Conservation (phyloP, 176 grass and related monocot species). For the Rhynchospora tenuis region DNA sequence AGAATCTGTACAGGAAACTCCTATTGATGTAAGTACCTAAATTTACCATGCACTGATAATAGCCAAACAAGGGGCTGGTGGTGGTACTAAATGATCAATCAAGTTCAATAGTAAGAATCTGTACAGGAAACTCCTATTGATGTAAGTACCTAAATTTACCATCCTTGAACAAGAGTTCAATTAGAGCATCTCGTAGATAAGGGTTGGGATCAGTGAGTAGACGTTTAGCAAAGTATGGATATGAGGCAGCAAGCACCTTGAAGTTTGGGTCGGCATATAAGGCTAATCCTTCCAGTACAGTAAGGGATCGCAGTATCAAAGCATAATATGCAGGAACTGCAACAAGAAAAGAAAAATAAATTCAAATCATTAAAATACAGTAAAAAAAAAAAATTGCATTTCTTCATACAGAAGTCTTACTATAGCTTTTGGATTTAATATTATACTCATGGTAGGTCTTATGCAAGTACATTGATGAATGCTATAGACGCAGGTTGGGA, state of each 20-base stretch:
- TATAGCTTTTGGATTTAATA: background rate
- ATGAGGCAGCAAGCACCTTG: conserved; percentile 97
- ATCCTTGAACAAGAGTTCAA: conserved; percentile 97
- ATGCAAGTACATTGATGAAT: background rate
- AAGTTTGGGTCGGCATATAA: conserved; percentile 93
- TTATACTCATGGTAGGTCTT: background rate
- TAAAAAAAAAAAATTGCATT: background rate
- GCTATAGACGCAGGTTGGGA: background rate
- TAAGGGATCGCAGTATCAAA: conserved; percentile 86
- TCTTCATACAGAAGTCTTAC: background rate
- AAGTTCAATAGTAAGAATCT: conserved; percentile 15
- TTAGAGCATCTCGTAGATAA: conserved; percentile 96
- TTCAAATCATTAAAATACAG: conserved; percentile 16
- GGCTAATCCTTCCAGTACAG: conserved; percentile 93
- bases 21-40: conserved; percentile 50
- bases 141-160: conserved; percentile 79
- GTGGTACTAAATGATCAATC: background rate
- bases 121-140: conserved; percentile 13
- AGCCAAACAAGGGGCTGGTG: background rate
- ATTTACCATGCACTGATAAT: conserved; percentile 35
- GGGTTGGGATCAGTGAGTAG: conserved; percentile 96
- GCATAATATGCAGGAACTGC: conserved; percentile 94
- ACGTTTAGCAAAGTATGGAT: conserved; percentile 99
- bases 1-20: conserved; percentile 18
- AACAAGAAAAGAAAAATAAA: conserved; percentile 30